Evolutionary conservation across 106 monocot genomes (phyloP), one percentile per base, ranked within the genome.

Genomic region (Phalaenopsis equestris): DNA sequence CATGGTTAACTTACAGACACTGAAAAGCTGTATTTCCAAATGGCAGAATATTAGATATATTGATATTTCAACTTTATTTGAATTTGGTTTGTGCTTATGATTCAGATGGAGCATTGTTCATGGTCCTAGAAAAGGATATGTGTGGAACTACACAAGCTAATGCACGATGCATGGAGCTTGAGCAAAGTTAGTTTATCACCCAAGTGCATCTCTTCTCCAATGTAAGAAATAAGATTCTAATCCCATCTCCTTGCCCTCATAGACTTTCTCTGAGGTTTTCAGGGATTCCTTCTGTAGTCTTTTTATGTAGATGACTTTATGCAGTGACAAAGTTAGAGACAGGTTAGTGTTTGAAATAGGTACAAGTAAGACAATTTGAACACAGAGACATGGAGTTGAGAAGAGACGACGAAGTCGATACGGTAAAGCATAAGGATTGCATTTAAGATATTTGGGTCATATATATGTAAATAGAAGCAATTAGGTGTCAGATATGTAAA

Each of bases 131-230:
- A 92, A 92, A n/a, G 85, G 90, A 5, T 92, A 90, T 58, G 88
- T 95, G 16, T 83, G 93, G 11, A 89, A 96, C 47, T 96, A 93
- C 72, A 30, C 95, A 92, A 7, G 14, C 79, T 14, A 88, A 96
- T 16, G 88, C 93, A 7, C 93, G 93, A 61, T 89, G 38, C 75
- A 91, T 81, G 85, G 93, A 91, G 15, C 85, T 96, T 3, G 95
- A 96, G 81, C 92, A 30, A 96, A 41, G 95, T 96, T 14, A 96
- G 89, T 47, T 85, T 96, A 2, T 93, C 95, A 24, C 95, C 95
- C 11, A 86, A 80, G 49, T 9, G 41, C 57, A 48, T 8, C 0
- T 47, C 87, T 39, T 80, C 95, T 1, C 84, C 89, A 30, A 30
- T 0, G 47, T 24, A 2, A 79, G 83, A 12, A 68, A 55, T 77